Conservation (phyloP, 2,329 filamentous ascomycete species). For the Aspergillus ibericus region DNA sequence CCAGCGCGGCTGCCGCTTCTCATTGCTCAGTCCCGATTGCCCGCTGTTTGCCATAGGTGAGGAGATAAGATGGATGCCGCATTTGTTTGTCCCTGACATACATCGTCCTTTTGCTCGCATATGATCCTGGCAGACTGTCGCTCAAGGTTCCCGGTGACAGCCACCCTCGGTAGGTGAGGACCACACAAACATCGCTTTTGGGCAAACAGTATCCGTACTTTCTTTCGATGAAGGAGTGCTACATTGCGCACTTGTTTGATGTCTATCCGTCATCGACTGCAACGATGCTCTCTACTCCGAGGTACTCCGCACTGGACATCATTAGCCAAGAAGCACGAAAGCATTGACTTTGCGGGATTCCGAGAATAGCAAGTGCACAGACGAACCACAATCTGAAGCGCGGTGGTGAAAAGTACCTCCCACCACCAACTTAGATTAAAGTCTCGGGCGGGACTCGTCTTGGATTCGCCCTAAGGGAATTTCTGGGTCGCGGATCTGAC, state of each 20-base stretch:
- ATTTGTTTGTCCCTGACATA: constrained; percentile 4
- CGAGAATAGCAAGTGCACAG: neutral
- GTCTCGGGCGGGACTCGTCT: neutral
- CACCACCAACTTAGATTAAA: constrained; percentile 1
- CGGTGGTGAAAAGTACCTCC: neutral
- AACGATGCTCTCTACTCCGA: neutral
- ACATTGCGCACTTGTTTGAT: neutral
- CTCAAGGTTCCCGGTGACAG: neutral
- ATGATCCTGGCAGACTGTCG: neutral
- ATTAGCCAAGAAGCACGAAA: neutral
- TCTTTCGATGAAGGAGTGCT: neutral
- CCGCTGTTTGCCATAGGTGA: neutral
- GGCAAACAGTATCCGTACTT: neutral
- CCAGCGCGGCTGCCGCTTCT: neutral
- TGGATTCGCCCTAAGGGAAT: neutral
- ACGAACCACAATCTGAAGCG: neutral
- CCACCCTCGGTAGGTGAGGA: neutral
- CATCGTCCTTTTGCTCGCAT: neutral
- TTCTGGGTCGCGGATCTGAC: neutral
- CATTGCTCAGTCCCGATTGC: neutral
- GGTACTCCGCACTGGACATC: neutral
- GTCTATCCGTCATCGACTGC: neutral
- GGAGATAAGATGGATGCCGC: neutral
- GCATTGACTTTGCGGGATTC: neutral
- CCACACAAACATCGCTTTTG: neutral